Base-by-base conservation (phyloP, 2,329 filamentous ascomycete genomes). In the Aspergillus sp. region DNA sequence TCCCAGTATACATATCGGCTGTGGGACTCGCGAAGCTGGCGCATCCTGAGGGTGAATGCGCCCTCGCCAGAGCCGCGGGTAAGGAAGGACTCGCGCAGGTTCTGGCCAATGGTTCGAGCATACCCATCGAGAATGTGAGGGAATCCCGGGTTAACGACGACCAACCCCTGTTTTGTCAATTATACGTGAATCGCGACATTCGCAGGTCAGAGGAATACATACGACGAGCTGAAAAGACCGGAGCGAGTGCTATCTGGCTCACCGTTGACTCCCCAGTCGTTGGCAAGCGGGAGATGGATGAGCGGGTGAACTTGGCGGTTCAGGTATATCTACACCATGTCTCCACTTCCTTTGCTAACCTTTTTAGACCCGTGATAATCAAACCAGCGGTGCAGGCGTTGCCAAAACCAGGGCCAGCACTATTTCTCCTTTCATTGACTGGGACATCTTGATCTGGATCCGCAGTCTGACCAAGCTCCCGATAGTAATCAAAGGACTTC, bases 11-110 rank as follows among this genome's bases (percentile, higher is more conserved):
- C 41, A 65, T 73, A 27, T 70, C 70, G 1, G 64, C 71, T 0
- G 65, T 67, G 0, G 72, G 68, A 0, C 67, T 73, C 52, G 72
- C 71, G 12, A 69, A 69, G 39, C 63, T 74, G 13, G 70, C 71
- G 0, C 69, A 75, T 51, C 61, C 66, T 2, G 65, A 71, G 5
- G 73, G 71, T 1, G 73, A 75, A 50, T 59, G 68, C 12, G 71
- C 69, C 0, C 63, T 73, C 7, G 69, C 69, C 10, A 56, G 61
- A 30, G 71, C 66, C 2, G 73, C 70, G 9, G 67, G 65, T 0
- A 61, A 60, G 10, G 62, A 66, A 39, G 62, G 63, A 0, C 50
- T 71, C 5, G 66, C 59, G 0, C 70, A 67, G 63, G 67, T 63
- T 3, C 53, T 68, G 49, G 64, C 65, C 2, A 70, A 64, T 4